These are phyloP conservation scores for Bothriochloa decipiens DNA, from an alignment of 176 grass and related monocot genomes.

Conservation along the genomic window DNA sequence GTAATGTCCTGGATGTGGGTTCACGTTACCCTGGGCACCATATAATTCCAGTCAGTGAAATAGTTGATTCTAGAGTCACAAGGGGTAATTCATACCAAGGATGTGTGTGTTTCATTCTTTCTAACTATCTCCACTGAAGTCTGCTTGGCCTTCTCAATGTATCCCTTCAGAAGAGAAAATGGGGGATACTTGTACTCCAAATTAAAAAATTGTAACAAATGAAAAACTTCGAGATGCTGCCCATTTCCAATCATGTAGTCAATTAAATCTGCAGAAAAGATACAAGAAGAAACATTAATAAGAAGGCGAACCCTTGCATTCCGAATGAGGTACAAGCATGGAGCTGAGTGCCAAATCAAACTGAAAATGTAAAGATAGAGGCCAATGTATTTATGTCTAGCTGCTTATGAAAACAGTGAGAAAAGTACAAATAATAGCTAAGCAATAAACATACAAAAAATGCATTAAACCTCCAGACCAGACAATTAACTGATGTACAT, in stretches of 20 bases:
- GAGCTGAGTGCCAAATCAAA: not conserved
- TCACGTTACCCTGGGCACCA: not conserved
- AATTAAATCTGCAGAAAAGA: conserved; percentile 56
- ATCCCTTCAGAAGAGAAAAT: not conserved
- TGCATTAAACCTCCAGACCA: not conserved
- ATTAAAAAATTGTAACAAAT: conserved; percentile 37
- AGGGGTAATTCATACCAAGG: no score
- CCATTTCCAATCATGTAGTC: conserved; percentile 53
- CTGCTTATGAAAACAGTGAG: not conserved
- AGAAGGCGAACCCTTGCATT: not conserved
- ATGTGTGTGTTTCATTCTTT: not conserved
- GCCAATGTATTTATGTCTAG: not conserved
- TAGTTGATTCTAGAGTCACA: no score
- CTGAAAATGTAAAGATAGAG: not conserved
- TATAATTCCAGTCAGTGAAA: no score
- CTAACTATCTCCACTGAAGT: not conserved
- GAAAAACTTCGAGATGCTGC: conserved; percentile 26
- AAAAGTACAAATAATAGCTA: conserved; percentile 3
- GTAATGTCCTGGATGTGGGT: not conserved
- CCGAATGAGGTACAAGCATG: not conserved
- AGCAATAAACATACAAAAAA: not conserved
- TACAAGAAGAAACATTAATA: conserved; percentile 16
- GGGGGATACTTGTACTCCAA: not conserved
- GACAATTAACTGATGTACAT: not conserved
- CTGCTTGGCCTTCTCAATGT: not conserved